Conservation (phyloP, 345 rosid genomes). For the Gynandropsis gynandra region DNA sequence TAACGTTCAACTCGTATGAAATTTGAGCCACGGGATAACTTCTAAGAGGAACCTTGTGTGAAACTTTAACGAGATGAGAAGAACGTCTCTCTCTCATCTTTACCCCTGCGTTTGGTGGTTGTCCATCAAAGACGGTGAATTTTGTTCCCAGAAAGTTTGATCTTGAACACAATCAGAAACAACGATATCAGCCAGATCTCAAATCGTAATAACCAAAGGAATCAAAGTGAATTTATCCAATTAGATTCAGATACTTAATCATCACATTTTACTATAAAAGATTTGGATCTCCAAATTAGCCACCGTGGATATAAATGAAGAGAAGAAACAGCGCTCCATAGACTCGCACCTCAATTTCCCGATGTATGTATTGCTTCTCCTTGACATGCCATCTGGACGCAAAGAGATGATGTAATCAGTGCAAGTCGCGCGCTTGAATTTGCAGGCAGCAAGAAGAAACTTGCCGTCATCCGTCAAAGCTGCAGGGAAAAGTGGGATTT, state of each 20-base stretch:
- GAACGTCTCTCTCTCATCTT: conserved; percentile 48
- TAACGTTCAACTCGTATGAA: conserved; percentile 60
- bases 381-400: conserved; percentile 59
- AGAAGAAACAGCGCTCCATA: no score
- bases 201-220: neutral
- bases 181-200: conserved; percentile 10
- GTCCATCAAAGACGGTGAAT: conserved; percentile 55
- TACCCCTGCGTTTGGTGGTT: conserved; percentile 35
- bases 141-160: conserved; percentile 77
- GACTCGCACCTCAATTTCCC: conserved; percentile 68
- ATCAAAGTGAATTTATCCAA: conserved; percentile 13
- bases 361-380: conserved; percentile 62
- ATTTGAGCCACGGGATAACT: conserved; percentile 56
- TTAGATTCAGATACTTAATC: no score
- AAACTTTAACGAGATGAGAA: conserved; percentile 45
- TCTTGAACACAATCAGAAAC: conserved; percentile 33
- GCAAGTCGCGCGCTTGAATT: conserved; percentile 63
- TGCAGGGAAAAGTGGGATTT: no score
- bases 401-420: conserved; percentile 78
- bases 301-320: no score
- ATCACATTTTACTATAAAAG: no score
- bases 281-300: no score
- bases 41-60: conserved; percentile 50
- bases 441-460: conserved; percentile 82
- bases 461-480: conserved; percentile 79